Evolutionary conservation across 2,329 filamentous ascomycete genomes (phyloP), one percentile per base, ranked within the genome.

Genomic region (Tympanopsis confertula): DNA sequence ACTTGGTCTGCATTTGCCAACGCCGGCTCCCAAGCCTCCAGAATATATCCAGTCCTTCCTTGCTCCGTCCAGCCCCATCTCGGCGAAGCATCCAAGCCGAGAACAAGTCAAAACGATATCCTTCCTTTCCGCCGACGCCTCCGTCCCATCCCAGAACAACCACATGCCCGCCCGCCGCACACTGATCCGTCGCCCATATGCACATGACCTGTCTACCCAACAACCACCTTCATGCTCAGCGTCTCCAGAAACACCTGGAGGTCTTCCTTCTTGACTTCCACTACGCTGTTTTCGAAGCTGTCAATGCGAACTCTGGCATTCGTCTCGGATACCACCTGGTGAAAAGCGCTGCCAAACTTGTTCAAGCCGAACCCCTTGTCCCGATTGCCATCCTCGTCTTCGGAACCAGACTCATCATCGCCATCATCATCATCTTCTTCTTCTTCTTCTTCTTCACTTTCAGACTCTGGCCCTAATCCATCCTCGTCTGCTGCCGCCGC

Each of bases 231-330:
- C 72, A 87, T 81, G 60, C 88, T 95, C 54, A 98, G 59, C 39
- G 82, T 81, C 63, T 98, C 91, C 46, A 98, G 65, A 56, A 98
- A 98, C 0, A 82, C 86, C 13, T 78, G 77, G 19, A 98, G 63
- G 59, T 96, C 91, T 54, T 96, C 91, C 65, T 94, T 95, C 61
- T 81, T 81, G n/a, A 98, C 89, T 57, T 98, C 91, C 35, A 96
- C 88, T 5, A 96, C 91, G 51, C 86, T 94, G 56, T 94, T 86
- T 60, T 98, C 91, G 52, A 98, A 98, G 57, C 85, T 93, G 59
- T 98, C 91, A 53, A 95, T 93, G 42, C 87, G 69, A 15, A 96
- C 87, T 13, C 88, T 66, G 1, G 89, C 86, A 41, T 81, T 91
- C 13, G 89, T 96, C 65, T 95, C 86, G 37, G 82, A 75, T 2